Base-by-base conservation (phyloP, 495 filamentous ascomycete genomes). In the Evansstolkia leycettana region DNA sequence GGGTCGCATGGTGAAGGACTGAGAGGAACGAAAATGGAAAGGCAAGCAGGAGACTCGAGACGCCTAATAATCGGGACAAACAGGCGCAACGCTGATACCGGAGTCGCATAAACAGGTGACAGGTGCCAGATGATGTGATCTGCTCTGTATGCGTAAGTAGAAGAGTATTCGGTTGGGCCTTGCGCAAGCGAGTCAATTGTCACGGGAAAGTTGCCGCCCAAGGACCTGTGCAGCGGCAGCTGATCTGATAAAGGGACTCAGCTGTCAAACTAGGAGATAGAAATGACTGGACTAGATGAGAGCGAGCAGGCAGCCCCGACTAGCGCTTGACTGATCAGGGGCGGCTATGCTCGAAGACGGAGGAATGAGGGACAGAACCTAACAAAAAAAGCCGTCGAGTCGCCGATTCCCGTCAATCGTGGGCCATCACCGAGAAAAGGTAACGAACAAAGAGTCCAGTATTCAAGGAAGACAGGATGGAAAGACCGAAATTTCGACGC, bases 1-100 rank as follows among this genome's bases (percentile, higher is more conserved):
- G 12, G 58, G 53, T 45, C 38, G 45, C 60, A 64, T 62, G 2
- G 23, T 54, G 12, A 32, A 19, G 16, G 20, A 23, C 5, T 18
- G 20, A 12, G 11, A 9, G 13, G 28, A 36, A 13, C 17, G 28
- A 29, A 14, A n/a, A 28, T 17, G 34, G n/a, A 26, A 23, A 9
- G 10, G 18, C 3, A 25, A 29, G 16, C 24, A 27, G 16, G 32
- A 23, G 20, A 9, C 20, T 9, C 5, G 9, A 23, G 9, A 9
- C 20, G 20, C 9, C 20, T 9, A 9, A 15, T 12, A 9, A 25
- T n/a, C 20, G 31, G 5, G 9, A 10, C 17, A 7, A 13, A 20
- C 31, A 5, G 17, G 16, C 20, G 9, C 20, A 23, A 9, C 20
- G 4, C 20, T 23, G 20, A 23, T 4, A 23, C 9, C 20, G 20